Base-by-base conservation (phyloP, 169 alveolate species). In the Toxoplasma gondii region DNA sequence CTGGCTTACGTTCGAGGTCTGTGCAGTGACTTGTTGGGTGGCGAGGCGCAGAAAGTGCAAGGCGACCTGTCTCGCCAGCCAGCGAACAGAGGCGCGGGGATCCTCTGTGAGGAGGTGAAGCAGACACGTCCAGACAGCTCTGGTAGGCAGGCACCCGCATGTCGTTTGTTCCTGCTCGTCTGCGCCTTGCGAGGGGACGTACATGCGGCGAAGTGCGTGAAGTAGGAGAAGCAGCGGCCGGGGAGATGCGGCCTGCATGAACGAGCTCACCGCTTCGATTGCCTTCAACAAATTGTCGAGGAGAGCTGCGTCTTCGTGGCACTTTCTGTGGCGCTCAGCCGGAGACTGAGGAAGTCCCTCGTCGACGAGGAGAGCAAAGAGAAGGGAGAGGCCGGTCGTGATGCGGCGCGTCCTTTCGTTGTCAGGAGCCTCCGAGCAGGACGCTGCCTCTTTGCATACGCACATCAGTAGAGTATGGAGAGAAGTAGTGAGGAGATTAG, bases 311-410 rank as follows among this genome's bases (percentile, higher is more conserved):
- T 82, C 90, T 17, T 43, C 64, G 90, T 82, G 90, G 36, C 19
- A 22, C 19, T 4, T 31, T 49, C 41, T 5, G 90, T 82, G 90
- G 2, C 86, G 86, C 43, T 78, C 45, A 36, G 43, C 2, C 5
- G 69, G 69, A 4, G 53, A 9, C 64, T 43, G 90, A 19, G 90
- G 67, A 34, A 82, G 27, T 1, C 38, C 90, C 39, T 78, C 69
- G 41, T 82, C 67, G 69, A 82, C 41, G 44, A 82, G 90, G 12
- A 82, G 90, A 41, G 67, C 90, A 10, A 82, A 82, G 39, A 82
- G 90, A 29, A 82, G 64, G 4, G 90, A 22, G 44, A 82, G n/a
- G 39, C 90, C 90, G 69, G 69, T 29, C 31, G 90, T 44, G 90
- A 82, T 82, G 64, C 69, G 64, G n/a, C 84, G 74, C 9, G 74